Evolutionary conservation across 495 filamentous ascomycete genomes (phyloP).

Genomic region (Cladorrhinum samala): DNA sequence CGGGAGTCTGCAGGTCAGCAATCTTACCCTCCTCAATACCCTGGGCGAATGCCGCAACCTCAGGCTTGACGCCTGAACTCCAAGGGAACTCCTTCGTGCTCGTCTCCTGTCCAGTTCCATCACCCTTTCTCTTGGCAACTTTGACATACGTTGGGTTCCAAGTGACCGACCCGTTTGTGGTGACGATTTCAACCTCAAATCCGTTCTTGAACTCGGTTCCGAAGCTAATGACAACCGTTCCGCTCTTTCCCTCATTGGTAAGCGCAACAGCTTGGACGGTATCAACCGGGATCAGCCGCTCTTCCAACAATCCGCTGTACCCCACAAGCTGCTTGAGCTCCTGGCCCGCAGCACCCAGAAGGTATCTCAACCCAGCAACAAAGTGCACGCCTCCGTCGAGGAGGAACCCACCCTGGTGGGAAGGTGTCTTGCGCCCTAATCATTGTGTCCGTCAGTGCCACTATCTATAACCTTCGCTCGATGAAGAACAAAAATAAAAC

Average conservation of each 20-base stretch:
- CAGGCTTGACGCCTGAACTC: constrained; percentile 55
- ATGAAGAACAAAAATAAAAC: not conserved
- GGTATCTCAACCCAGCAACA: constrained; percentile 55
- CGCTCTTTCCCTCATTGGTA: constrained; percentile 52
- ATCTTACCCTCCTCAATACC: constrained; percentile 40
- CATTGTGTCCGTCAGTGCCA: not conserved
- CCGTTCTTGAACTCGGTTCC: constrained; percentile 55
- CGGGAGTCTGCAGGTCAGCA: constrained; percentile 51
- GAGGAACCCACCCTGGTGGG: constrained; percentile 72
- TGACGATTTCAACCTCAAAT: constrained; percentile 46
- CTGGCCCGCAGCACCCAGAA: constrained; percentile 49
- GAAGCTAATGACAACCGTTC: constrained; percentile 56
- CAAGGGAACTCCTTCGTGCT: constrained; percentile 48
- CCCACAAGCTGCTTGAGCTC: constrained; percentile 46
- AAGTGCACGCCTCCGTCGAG: constrained; percentile 72
- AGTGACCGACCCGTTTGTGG: constrained; percentile 48
- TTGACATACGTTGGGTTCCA: constrained; percentile 28
- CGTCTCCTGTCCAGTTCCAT: constrained; percentile 22
- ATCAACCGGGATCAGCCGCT: constrained; percentile 63
- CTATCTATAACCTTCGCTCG: too few relatives aligned
- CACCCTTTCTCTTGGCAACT: constrained; percentile 28
- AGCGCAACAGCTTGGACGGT: constrained; percentile 59
- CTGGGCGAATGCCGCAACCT: constrained; percentile 59
- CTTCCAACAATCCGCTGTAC: constrained; percentile 52
- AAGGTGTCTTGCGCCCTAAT: constrained; percentile 61